Evolutionary conservation across 225 moss, liverwort and hornwort species (phyloP).

Genomic region (Sphagnum tenellum): DNA sequence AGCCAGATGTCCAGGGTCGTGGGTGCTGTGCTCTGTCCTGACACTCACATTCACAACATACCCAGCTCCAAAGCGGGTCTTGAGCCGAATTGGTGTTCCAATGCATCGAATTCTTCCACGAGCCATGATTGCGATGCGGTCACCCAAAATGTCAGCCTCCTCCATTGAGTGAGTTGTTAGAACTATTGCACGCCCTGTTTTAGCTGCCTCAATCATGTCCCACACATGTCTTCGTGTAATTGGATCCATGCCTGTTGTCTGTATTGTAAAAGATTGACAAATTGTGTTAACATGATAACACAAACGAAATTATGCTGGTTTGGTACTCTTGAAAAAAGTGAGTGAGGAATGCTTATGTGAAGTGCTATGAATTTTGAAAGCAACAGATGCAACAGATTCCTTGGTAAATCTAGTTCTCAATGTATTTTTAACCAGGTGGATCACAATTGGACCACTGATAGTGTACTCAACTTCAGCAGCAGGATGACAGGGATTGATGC

Average conservation of each 20-base stretch:
- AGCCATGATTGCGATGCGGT: constrained; percentile 96
- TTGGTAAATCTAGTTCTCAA: too few species aligned
- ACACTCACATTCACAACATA: constrained; percentile 96
- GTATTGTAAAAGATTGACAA: too few species aligned
- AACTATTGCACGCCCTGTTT: constrained; percentile 91
- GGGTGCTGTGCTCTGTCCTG: constrained; percentile 47
- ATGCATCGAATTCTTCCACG: constrained; percentile 81
- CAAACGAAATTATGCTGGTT: too few species aligned
- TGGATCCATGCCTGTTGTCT: constrained; percentile 76
- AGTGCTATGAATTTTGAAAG: too few species aligned
- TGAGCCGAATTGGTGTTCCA: constrained; percentile 85
- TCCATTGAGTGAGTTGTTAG: constrained; percentile 99
- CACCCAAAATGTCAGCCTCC: constrained; percentile 92
- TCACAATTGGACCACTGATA: too few species aligned
- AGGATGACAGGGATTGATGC: too few species aligned
- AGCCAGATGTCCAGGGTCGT: constrained; percentile 27
- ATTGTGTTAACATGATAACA: too few species aligned
- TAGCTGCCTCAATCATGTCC: constrained; percentile 92
- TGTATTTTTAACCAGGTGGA: too few species aligned
- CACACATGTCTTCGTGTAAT: constrained; percentile 89
- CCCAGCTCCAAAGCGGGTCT: constrained; percentile 89
- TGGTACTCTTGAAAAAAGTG: too few species aligned
- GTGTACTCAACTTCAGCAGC: too few species aligned
- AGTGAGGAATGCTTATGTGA: too few species aligned
- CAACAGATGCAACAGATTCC: too few species aligned